phyloP scores from a whole-genome alignment of 495 filamentous ascomycete species.

The Aspergillus kassunensis region DNA sequence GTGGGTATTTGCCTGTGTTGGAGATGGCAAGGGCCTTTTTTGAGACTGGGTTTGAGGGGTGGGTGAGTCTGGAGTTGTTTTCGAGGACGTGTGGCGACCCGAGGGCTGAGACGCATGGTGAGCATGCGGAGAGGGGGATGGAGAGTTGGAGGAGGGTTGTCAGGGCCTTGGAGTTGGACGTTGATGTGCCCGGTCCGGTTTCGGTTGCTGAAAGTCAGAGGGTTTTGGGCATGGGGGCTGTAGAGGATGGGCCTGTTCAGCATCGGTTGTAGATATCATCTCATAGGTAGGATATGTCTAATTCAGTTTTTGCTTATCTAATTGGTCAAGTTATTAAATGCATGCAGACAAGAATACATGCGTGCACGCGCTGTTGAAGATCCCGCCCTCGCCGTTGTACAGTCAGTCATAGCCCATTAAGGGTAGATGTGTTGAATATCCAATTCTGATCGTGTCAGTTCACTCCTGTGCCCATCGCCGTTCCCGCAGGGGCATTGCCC shows the following conservation, averaged over 20 bases:
- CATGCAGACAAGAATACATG: background rate
- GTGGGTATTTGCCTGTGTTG: constrained; percentile 66
- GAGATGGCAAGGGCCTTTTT: constrained; percentile 59
- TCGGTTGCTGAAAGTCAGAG: background rate
- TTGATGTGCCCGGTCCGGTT: background rate
- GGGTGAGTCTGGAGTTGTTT: constrained; percentile 80
- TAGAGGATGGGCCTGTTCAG: constrained; percentile 1
- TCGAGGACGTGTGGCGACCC: constrained; percentile 59
- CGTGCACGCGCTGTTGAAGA: constrained; percentile 2
- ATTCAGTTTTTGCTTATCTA: no score
- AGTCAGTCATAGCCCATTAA: background rate
- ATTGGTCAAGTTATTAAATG: background rate
- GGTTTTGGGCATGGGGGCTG: background rate
- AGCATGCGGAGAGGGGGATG: constrained; percentile 62
- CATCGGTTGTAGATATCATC: constrained; percentile 14
- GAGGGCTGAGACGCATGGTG: constrained; percentile 49
- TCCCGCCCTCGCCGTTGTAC: constrained; percentile 1
- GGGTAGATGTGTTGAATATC: constrained; percentile 5
- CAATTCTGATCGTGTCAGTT: background rate
- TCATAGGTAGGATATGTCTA: background rate
- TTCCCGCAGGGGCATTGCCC: constrained; percentile 71
- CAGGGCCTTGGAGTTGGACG: constrained; percentile 28
- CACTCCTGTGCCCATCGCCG: constrained; percentile 68
- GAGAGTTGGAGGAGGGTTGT: constrained; percentile 58
- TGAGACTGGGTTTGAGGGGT: constrained; percentile 66